Conservation (phyloP, 2,329 filamentous ascomycete genomes). For the Penicillium sp. region DNA sequence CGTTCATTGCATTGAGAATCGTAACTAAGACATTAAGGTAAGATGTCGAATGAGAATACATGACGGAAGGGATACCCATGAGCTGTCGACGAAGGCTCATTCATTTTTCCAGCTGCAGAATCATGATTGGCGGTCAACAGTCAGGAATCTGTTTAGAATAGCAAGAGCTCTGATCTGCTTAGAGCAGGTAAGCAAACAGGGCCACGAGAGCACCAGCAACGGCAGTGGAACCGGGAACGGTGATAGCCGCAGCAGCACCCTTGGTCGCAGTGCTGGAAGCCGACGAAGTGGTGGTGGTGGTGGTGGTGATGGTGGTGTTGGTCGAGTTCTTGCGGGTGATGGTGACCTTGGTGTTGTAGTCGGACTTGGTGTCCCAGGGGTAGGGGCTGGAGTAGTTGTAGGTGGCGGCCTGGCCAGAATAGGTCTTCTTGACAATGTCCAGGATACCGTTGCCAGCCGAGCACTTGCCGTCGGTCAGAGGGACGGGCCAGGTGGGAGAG, state of each 20-base stretch:
- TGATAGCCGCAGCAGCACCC: slow-evolving; percentile 12
- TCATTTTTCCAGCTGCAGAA: neutral
- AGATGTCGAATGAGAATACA: neutral
- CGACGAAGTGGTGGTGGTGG: slow-evolving; percentile 14
- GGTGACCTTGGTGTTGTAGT: slow-evolving; percentile 32
- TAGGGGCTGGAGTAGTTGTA: slow-evolving; percentile 41
- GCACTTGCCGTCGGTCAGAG: slow-evolving; percentile 35
- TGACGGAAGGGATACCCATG: neutral
- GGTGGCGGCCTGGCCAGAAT: slow-evolving; percentile 26
- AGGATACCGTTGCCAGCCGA: slow-evolving; percentile 41
- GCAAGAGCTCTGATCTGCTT: neutral
- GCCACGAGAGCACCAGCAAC: slow-evolving; percentile 20
- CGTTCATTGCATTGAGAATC: neutral
- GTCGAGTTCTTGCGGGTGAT: slow-evolving; percentile 24
- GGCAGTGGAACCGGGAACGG: slow-evolving; percentile 11
- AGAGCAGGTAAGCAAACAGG: slow-evolving; percentile 20
- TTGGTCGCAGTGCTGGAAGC: slow-evolving; percentile 10
- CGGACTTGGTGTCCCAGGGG: slow-evolving; percentile 18
- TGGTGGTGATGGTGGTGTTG: neutral
- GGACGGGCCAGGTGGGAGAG: slow-evolving; percentile 33
- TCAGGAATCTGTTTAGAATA: neutral
- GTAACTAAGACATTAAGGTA: slow-evolving; percentile 7
- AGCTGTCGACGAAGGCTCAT: neutral
- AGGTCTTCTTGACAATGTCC: slow-evolving; percentile 35
- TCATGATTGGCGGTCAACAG: neutral